Evolutionary conservation across 2,329 filamentous ascomycete genomes (phyloP), one percentile per base, ranked within the genome.

Genomic region (Cladophialophora bantiana): DNA sequence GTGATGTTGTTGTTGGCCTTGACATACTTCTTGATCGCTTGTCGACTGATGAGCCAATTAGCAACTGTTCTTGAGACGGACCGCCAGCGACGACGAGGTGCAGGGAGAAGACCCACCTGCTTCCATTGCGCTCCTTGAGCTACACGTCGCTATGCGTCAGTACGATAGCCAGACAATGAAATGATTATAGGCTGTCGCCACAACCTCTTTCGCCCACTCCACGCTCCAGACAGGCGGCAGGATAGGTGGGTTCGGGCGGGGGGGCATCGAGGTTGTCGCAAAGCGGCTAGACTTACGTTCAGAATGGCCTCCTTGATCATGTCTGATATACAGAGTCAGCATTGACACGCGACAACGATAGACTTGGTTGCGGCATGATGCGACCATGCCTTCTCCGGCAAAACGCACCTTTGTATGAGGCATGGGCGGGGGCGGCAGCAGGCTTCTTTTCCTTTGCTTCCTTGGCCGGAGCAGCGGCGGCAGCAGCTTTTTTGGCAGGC

Each of bases 11-110:
- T 91, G 86, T 91, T 91, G 77, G 86, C 85, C 77, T 84, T 84
- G 73, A 92, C 87, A 78, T 91, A 91, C 79, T 91, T 91, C 85
- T 91, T 91, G 78, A 91, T 85, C 64, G 88, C 87, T 80, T 90
- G 87, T 77, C 89, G 89, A 78, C 88, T 90, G 77, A 75, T 62
- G 7, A 32, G 68, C 67, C 69, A 64, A 55, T 68, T 75, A 32
- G 26, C 45, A 32, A 15, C 34, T 38, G 35, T 15, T 38, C 26
- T 40, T 18, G 54, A 55, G 72, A 60, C 6, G 20, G 35, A 61
- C 64, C 65, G 72, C 65, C 68, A 72, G 69, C 75, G 74, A 68
- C 66, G 67, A 67, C 56, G 57, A 70, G 69, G 68, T 59, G 52
- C 61, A 36, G 59, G 59, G 45, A 63, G 57, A 67, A 26, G 70